These are phyloP conservation scores for Neurospora intermedia DNA, from an alignment of 495 filamentous ascomycete genomes.

Conservation along the genomic window DNA sequence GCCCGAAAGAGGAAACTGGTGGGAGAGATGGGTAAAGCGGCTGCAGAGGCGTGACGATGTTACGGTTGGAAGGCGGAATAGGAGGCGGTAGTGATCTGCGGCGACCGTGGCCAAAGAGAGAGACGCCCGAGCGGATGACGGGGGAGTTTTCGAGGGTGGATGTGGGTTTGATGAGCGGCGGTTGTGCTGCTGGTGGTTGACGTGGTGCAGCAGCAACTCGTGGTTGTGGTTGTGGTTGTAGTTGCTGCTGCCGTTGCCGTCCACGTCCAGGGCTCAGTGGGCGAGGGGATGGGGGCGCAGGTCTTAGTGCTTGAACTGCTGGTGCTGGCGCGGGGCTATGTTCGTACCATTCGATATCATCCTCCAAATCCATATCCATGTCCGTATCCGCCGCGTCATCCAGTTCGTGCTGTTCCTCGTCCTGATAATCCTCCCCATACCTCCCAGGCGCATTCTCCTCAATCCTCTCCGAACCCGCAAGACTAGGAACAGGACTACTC, in stretches of 20 bases:
- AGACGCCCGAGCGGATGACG: background rate
- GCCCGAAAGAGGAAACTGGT: background rate
- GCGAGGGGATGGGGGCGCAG: background rate
- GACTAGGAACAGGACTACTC: background rate
- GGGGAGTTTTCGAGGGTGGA: background rate
- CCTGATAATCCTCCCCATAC: constrained; percentile 9
- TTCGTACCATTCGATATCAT: background rate
- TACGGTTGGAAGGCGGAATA: background rate
- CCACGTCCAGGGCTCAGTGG: background rate
- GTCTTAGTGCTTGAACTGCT: background rate
- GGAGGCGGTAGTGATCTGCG: background rate
- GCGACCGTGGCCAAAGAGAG: background rate
- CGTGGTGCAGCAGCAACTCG: background rate
- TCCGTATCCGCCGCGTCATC: background rate
- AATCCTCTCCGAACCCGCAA: background rate
- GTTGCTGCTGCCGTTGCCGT: background rate
- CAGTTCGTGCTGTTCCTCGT: background rate
- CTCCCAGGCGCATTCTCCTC: background rate
- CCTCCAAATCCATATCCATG: background rate
- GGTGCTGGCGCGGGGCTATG: background rate
- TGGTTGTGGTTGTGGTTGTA: background rate
- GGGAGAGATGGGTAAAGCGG: background rate
- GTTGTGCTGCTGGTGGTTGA: background rate
- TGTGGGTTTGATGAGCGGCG: background rate
- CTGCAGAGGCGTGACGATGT: background rate